These are phyloP conservation scores for Fulvia fulva DNA, from an alignment of 2,329 filamentous ascomycete species.

Conservation along the genomic window DNA sequence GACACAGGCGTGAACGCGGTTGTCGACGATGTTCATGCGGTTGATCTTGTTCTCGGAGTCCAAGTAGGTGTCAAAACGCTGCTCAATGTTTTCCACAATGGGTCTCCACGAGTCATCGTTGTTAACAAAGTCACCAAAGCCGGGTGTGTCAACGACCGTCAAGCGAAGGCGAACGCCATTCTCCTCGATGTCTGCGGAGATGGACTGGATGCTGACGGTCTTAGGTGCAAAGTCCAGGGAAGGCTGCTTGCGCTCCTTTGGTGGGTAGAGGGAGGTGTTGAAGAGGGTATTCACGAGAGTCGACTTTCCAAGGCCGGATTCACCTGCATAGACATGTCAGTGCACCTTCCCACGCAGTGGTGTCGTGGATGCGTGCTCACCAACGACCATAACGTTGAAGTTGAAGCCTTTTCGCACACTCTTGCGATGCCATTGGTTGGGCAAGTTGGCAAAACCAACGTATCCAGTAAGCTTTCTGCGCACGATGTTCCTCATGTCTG, in stretches of 20 bases:
- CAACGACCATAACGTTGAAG: constrained; percentile 99
- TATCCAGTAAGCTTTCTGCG: constrained; percentile 97
- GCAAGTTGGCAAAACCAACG: constrained; percentile 96
- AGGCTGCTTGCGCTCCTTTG: constrained; percentile 96
- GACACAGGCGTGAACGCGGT: constrained; percentile 96
- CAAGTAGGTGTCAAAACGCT: constrained; percentile 95
- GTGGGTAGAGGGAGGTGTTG: constrained; percentile 98
- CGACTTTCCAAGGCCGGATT: constrained; percentile 98
- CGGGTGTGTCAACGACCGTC: constrained; percentile 95
- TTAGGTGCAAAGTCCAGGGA: constrained; percentile 98
- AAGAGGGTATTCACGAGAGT: constrained; percentile 98
- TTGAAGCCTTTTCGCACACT: constrained; percentile 99
- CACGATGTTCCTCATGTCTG: constrained; percentile 83
- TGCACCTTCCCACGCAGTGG: constrained; percentile 1
- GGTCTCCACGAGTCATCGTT: constrained; percentile 99
- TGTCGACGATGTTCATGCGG: constrained; percentile 99
- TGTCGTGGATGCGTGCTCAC: constrained; percentile 56
- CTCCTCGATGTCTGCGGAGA: constrained; percentile 75
- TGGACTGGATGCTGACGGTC: constrained; percentile 55
- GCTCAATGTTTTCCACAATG: constrained; percentile 99
- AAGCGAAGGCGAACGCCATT: constrained; percentile 93
- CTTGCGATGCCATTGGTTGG: constrained; percentile 99
- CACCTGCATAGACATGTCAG: constrained; percentile 57
- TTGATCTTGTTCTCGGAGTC: constrained; percentile 99
- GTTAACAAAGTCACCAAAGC: constrained; percentile 99